Percentiles rank a stretch among this genome's conserved stretches.
Conservation (phyloP, 73 alveolate genomes). For the Uronychia setigera region DNA sequence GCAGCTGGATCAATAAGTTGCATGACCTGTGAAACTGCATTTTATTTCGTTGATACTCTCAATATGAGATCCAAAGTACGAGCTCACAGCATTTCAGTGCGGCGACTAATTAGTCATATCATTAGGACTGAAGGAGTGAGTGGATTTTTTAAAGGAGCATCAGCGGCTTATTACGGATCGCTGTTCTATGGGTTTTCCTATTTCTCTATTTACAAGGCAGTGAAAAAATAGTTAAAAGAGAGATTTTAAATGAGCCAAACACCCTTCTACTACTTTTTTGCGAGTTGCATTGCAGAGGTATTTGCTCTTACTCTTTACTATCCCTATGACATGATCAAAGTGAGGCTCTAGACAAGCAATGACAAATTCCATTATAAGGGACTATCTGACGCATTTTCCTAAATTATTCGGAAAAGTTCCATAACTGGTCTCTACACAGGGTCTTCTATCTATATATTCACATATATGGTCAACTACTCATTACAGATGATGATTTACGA, state of each 20-base stretch:
- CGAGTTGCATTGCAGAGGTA: conserved; percentile 34
- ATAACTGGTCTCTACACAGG: conserved; percentile 53
- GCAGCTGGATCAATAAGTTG: conserved; percentile 53
- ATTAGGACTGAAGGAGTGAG: conserved; percentile 30
- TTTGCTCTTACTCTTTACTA: conserved; percentile 47
- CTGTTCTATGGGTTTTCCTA: conserved; percentile 45
- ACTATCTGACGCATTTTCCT: conserved; percentile 39
- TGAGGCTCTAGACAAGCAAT: conserved; percentile 56
- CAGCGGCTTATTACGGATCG: conserved; percentile 56
- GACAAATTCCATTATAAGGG: conserved; percentile 39
- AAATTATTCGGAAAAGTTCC: conserved; percentile 17
- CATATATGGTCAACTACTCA: conserved; percentile 57
- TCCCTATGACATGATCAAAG: conserved; percentile 58
- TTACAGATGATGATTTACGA: conserved; percentile 57
- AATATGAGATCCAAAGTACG: conserved; percentile 29
- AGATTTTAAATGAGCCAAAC: conserved; percentile 12
- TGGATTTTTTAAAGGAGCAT: conserved; percentile 36
- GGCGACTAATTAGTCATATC: conserved; percentile 33
- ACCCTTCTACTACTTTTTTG: conserved; percentile 20
- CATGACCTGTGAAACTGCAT: conserved; percentile 24
- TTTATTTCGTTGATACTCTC: conserved; percentile 41
- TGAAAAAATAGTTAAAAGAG: conserved; percentile 31
- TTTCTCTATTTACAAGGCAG: conserved; percentile 11
- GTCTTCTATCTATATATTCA: conserved; percentile 17
- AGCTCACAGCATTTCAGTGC: conserved; percentile 4